phyloP scores from a whole-genome alignment of 1,284 basidiomycete species.

The Boletellus dicymbophilus region DNA sequence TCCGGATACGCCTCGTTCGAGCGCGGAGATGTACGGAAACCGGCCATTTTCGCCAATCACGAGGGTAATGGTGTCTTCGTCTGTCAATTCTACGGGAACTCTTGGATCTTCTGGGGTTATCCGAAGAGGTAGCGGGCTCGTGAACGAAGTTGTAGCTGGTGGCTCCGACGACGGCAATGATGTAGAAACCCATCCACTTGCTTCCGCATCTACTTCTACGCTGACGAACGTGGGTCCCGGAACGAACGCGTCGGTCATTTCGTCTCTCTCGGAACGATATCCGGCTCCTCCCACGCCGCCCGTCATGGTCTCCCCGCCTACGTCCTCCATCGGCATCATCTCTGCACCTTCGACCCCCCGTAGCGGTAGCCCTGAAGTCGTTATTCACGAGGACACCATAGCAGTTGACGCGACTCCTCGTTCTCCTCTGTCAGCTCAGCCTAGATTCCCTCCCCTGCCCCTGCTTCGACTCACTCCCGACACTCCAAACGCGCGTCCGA shows the following conservation, averaged over 20 bases:
- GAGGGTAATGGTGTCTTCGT: constrained; percentile 21
- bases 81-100: constrained; percentile 11
- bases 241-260: constrained; percentile 16
- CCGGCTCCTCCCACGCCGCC: constrained; percentile 31
- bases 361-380: constrained; percentile 16
- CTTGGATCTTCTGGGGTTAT: constrained; percentile 14
- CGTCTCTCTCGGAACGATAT: constrained; percentile 35
- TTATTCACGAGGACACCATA: constrained; percentile 9
- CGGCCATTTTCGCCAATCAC: constrained; percentile 30
- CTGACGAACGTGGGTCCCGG: background rate
- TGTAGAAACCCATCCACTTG: constrained; percentile 1
- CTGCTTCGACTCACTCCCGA: constrained; percentile 17
- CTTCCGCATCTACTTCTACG: constrained; percentile 1
- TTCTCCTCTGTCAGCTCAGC: background rate
- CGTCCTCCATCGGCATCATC: constrained; percentile 20
- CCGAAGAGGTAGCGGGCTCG: constrained; percentile 22
- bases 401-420: background rate
- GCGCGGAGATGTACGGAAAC: constrained; percentile 30
- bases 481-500: too few species aligned
- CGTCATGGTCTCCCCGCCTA: constrained; percentile 28
- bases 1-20: constrained; percentile 32
- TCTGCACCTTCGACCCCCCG: constrained; percentile 28
- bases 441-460: constrained; percentile 4
- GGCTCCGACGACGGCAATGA: constrained; percentile 1
- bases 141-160: constrained; percentile 14